Base-by-base conservation (phyloP, 164 flowering plant species). In the Malania oleifera region DNA sequence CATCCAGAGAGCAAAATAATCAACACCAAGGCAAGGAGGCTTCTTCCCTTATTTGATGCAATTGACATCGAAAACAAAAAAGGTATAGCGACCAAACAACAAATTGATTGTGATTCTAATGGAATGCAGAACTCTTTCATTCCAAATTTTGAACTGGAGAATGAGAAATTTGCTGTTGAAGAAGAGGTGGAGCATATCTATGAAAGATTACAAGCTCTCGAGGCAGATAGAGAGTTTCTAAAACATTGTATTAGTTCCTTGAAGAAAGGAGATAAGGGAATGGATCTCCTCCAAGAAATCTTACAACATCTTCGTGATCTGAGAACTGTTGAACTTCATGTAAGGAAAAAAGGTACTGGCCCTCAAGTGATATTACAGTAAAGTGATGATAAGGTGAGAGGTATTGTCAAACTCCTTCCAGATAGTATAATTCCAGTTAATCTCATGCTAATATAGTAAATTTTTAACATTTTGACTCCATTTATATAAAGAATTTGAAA, bases 261-360 rank as follows among this genome's bases (percentile, higher is more conserved):
- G 67, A 82, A 83, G 70, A 87, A 90, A 70, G 98, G 97, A 28
- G 97, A 81, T 61, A 88, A 83, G 49, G 98, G 98, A 10, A 70
- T 84, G 78, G 80, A 81, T 67, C 84, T 93, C 61, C 89, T 93
- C 40, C 90, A 83, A 55, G 96, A 93, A 59, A 90, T 93, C 44
- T 61, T 93, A 57, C 92, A 83, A 52, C 91, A 90, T 73, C 81
- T 93, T 9, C 85, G 89, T 2, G 90, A 88, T 72, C 75, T 93
- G 48, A 80, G 81, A 61, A 71, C 67, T 12, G 81, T 84, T n/a
- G 96, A 93, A 53, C 82, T 80, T 41, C 87, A 79, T 15, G 80
- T 60, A 15, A 81, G 67, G 75, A 81, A 59, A n/a, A 52, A 69
- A n/a, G 70, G 69, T 63, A 83, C 77, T 64, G 61, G 64, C 64